These are phyloP conservation scores for Pythium aristosporum DNA, from an alignment of 352 stramenopile species.

Conservation along the genomic window DNA sequence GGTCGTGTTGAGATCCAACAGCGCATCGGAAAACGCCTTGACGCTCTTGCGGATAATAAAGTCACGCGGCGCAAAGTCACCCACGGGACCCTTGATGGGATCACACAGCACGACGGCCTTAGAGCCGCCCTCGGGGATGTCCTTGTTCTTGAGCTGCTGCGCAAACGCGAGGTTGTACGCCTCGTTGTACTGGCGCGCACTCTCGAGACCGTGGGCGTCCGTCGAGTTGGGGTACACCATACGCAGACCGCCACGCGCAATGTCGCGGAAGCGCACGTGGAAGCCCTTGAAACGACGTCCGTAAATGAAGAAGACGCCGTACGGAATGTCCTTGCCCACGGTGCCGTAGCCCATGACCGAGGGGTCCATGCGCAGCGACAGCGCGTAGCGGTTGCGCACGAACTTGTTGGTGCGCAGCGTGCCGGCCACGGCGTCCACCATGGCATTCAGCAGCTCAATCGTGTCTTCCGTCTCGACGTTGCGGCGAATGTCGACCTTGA, in stretches of 20 bases:
- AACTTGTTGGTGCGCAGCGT: constrained; percentile 86
- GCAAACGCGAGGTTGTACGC: constrained; percentile 84
- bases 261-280: constrained; percentile 84
- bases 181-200: constrained; percentile 79
- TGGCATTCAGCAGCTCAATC: constrained; percentile 74
- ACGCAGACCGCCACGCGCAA: constrained; percentile 72
- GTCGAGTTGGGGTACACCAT: constrained; percentile 74
- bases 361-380: constrained; percentile 77
- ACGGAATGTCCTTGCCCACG: constrained; percentile 89
- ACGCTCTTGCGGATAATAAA: constrained; percentile 96
- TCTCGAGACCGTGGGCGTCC: constrained; percentile 61
- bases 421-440: constrained; percentile 71
- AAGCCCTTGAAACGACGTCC: constrained; percentile 94
- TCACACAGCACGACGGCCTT: constrained; percentile 85
- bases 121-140: constrained; percentile 82
- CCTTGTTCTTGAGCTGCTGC: constrained; percentile 89
- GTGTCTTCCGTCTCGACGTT: constrained; percentile 74
- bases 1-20: constrained; percentile 79
- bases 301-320: constrained; percentile 97
- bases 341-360: constrained; percentile 81
- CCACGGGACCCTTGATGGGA: constrained; percentile 64
- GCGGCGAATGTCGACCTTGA: constrained; percentile 75
- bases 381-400: constrained; percentile 75
- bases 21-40: constrained; percentile 94
- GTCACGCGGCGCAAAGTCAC: constrained; percentile 75